These are phyloP conservation scores for Trichoderma erinaceum DNA, from an alignment of 495 filamentous ascomycete genomes.

Conservation along the genomic window DNA sequence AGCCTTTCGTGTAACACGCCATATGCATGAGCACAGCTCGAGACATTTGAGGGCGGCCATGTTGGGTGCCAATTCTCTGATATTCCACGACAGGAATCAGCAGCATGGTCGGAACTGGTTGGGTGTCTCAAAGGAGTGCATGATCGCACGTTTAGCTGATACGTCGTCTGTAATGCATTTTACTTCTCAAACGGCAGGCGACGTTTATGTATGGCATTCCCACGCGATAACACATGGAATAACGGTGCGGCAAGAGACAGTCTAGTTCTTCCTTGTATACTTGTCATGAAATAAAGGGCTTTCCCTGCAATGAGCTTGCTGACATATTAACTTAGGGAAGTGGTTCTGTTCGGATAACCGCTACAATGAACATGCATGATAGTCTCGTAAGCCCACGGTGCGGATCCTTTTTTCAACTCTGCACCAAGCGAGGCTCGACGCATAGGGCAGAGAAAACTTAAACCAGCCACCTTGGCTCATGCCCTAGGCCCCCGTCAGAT, in stretches of 20 bases:
- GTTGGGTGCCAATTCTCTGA: not conserved
- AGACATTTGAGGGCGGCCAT: not conserved
- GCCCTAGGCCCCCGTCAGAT: not conserved
- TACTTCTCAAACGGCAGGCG: not conserved
- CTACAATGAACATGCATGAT: too few species aligned
- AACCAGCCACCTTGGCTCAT: not conserved
- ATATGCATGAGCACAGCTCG: not conserved
- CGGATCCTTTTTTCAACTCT: too few species aligned
- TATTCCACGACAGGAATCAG: not conserved
- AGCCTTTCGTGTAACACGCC: not conserved
- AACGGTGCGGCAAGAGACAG: not conserved
- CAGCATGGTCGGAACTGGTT: not conserved
- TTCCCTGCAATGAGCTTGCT: not conserved
- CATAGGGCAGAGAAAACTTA: not conserved
- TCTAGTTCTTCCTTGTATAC: not conserved
- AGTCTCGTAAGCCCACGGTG: too few species aligned
- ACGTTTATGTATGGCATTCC: not conserved
- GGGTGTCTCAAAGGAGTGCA: constrained; percentile 4
- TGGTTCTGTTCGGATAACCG: too few species aligned
- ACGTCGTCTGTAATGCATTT: not conserved
- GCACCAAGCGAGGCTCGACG: not conserved
- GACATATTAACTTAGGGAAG: not conserved
- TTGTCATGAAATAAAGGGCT: not conserved
- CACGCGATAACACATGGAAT: not conserved
- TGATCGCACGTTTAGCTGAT: not conserved